phyloP scores from a whole-genome alignment of 345 rosid genomes.

The Anastatica hierochuntica region DNA sequence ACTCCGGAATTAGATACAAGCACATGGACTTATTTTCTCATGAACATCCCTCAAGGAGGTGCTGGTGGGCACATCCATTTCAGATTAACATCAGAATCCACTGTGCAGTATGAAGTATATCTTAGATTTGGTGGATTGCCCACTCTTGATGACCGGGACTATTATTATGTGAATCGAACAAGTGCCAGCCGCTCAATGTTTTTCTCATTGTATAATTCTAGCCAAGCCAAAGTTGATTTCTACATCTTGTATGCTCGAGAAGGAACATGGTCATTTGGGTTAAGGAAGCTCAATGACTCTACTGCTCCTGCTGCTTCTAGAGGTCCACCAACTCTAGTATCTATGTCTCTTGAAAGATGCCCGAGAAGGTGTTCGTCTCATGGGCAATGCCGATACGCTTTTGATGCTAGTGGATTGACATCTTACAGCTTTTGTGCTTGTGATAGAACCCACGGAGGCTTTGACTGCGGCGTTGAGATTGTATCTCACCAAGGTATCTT shows the following conservation, averaged over 20 bases:
- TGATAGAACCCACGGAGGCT: conserved; percentile 87
- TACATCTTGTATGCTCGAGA: conserved; percentile 76
- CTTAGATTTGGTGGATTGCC: conserved; percentile 73
- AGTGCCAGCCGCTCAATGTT: conserved; percentile 54
- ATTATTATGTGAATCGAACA: conserved; percentile 59
- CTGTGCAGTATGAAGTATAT: conserved; percentile 59
- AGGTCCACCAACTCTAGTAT: conserved; percentile 47
- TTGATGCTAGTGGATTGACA: conserved; percentile 89
- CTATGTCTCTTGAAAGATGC: conserved; percentile 84
- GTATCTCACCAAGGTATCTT: conserved; percentile 63
- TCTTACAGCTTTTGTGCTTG: conserved; percentile 87
- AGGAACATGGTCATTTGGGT: conserved; percentile 81
- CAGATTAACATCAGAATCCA: conserved; percentile 42
- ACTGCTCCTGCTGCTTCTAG: conserved; percentile 17
- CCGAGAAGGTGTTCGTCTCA: conserved; percentile 75
- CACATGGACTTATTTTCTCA: conserved; percentile 69
- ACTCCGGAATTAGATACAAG: conserved; percentile 31
- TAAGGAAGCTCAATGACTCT: conserved; percentile 41
- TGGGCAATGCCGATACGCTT: conserved; percentile 63
- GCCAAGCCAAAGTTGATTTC: conserved; percentile 68
- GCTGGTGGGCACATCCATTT: conserved; percentile 88
- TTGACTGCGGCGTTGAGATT: conserved; percentile 80
- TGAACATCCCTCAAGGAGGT: conserved; percentile 75
- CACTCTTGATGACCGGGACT: conserved; percentile 60
- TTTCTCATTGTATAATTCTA: conserved; percentile 55